These are phyloP conservation scores for Neonectria ditissima DNA, from an alignment of 2,329 filamentous ascomycete species.

Conservation along the genomic window DNA sequence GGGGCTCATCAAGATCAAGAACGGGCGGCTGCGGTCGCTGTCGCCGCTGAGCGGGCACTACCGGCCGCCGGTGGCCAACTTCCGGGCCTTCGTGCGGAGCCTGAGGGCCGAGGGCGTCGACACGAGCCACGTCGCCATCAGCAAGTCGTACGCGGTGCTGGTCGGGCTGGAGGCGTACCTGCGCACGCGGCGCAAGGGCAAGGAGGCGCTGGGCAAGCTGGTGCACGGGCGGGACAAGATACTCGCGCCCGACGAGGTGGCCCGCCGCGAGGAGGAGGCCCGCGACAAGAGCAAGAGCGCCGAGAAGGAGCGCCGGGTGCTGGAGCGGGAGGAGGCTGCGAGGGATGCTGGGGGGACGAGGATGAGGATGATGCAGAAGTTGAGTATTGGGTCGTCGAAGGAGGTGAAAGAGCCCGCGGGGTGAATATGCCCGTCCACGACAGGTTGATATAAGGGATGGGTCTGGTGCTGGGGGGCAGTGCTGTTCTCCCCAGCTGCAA, in stretches of 20 bases:
- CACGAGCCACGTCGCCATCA: conserved; percentile 82
- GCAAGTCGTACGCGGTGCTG: conserved; percentile 83
- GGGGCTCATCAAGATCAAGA: conserved; percentile 85
- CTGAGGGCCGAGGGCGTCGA: conserved; percentile 81
- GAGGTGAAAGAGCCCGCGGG: conserved; percentile 32
- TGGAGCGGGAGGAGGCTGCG: conserved; percentile 53
- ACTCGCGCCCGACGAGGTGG: conserved; percentile 70
- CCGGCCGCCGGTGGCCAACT: conserved; percentile 84
- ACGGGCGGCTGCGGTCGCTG: conserved; percentile 80
- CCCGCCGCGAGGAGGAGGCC: conserved; percentile 67
- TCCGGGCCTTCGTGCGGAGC: conserved; percentile 81
- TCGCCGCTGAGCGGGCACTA: conserved; percentile 85
- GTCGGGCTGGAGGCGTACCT: conserved; percentile 85
- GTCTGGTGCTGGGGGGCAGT: neutral
- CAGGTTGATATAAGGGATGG: neutral
- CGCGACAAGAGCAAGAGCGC: conserved; percentile 72
- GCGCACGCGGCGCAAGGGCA: conserved; percentile 74
- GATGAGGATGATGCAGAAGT: conserved; percentile 54
- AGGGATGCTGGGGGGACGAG: conserved; percentile 53
- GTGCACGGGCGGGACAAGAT: conserved; percentile 68
- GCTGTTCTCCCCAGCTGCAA: neutral
- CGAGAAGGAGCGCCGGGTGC: conserved; percentile 61
- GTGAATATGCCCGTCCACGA: neutral
- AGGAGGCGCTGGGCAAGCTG: conserved; percentile 63
- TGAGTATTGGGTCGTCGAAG: conserved; percentile 48